A percentile compares a stretch with the other conserved stretches of the same genome.
Conservation (phyloP, 2,329 filamentous ascomycete genomes). For the Ceratocystis harringtonii region DNA sequence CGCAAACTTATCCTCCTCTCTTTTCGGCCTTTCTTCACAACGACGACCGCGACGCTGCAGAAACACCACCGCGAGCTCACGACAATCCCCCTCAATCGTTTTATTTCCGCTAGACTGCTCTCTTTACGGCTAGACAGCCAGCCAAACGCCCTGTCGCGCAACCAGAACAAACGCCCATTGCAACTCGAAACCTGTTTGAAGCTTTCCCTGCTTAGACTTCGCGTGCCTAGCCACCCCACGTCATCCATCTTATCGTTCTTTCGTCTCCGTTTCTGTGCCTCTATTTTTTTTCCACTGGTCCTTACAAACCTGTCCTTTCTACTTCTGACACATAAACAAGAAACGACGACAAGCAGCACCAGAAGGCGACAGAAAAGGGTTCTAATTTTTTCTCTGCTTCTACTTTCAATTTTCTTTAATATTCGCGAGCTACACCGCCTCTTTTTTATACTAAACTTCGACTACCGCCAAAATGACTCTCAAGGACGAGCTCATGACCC, state of each 20-base stretch:
- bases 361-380: not conserved
- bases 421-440: not conserved
- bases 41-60: not conserved
- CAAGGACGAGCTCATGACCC: slow-evolving; percentile 55
- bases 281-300: not conserved
- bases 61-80: not conserved
- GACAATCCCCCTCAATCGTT: not conserved
- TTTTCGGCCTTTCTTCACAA: not conserved
- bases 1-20: no score
- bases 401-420: not conserved
- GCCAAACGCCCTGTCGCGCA: not conserved
- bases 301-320: not conserved
- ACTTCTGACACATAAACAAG: not conserved
- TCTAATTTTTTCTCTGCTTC: not conserved
- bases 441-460: not conserved
- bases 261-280: no score
- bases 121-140: not conserved
- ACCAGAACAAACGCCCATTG: not conserved
- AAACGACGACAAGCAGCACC: not conserved
- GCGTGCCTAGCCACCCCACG: not conserved
- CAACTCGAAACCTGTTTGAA: not conserved
- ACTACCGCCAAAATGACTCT: slow-evolving; percentile 44
- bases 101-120: not conserved
- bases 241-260: not conserved
- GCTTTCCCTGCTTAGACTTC: not conserved